phyloP scores from a whole-genome alignment of 1,284 basidiomycete genomes.

The Ganoderma leucocontextum region DNA sequence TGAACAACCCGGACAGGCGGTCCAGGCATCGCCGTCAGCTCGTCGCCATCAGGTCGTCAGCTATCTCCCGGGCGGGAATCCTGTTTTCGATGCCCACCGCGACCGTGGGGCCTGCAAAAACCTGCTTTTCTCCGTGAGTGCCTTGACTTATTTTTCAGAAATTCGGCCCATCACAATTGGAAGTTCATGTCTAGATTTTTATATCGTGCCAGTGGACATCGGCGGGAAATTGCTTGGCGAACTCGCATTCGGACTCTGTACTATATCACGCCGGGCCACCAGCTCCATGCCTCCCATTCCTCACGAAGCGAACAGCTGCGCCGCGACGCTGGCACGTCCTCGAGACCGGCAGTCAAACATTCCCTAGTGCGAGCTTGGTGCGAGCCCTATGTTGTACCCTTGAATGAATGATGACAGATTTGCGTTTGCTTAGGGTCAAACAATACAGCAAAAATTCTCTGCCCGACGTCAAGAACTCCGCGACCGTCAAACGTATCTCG shows the following conservation, averaged over 20 bases:
- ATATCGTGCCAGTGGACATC: too few species aligned
- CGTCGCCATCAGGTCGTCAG: too few species aligned
- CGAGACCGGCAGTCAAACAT: not conserved
- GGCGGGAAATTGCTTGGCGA: too few species aligned
- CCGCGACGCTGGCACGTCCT: not conserved
- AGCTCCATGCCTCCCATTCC: not conserved
- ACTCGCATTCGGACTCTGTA: not conserved
- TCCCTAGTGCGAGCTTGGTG: conserved; percentile 1
- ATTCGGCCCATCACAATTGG: too few species aligned
- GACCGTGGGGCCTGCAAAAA: too few species aligned
- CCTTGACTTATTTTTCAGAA: too few species aligned
- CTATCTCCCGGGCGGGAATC: too few species aligned
- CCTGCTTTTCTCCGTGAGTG: too few species aligned
- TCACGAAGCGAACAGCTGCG: not conserved
- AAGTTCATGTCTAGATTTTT: too few species aligned
- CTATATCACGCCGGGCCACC: not conserved
- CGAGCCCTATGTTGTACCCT: not conserved
- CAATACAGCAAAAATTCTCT: not conserved
- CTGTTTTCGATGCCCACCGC: too few species aligned
- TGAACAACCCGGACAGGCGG: too few species aligned
- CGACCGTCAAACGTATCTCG: not conserved
- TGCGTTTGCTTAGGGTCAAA: not conserved
- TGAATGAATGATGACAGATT: not conserved
- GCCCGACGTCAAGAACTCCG: not conserved
- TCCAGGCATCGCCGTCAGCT: too few species aligned